Evolutionary conservation across 176 grass and related monocot species (phyloP), one percentile per base, ranked within the genome.

Genomic region (Areca catechu): DNA sequence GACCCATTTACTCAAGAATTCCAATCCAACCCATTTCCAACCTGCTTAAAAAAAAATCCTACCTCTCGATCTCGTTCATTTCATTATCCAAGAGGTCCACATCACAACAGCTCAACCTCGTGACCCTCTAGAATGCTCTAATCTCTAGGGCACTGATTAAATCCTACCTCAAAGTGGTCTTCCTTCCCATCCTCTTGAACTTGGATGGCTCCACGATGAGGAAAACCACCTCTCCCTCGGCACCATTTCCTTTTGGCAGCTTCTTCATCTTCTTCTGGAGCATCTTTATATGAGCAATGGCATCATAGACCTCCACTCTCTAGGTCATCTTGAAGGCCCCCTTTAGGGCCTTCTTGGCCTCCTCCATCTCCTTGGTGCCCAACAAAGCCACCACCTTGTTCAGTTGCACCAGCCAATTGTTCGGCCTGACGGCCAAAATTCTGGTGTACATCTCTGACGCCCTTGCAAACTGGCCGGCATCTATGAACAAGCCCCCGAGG

Each of bases 311-410:
- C 78, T 98, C 87, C 22, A 98, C 87, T 51, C 93, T 92, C 48
- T 85, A 82, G 48, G 87, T 98, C 87, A 98, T 98, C 73, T 92
- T 98, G 66, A 98, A 92, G 5, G 93, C 93, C 76, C 89, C 93
- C 71, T 92, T 98, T 16, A 98, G 84, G 17, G 93, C 84, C 70
- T 82, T 88, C 78, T 89, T 98, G 27, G 81, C 84, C 57, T 98
- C 93, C 27, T 88, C 93, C 7, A 87, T 85, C 63, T 98, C 93
- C 16, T 87, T 87, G 34, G 85, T 84, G 57, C 93, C 93, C 68
- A 98, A 69, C 64, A 98, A 80, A 21, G 93, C 78, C 7, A 92
- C 87, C 3, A 87, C 87, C 75, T 90, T 81, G 56, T 98, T 98
- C 65, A 98, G 81, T 73, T 98, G 93, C 19, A 87, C 87, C 24